Evolutionary conservation across 257 asterid genomes (phyloP), one percentile per base, ranked within the genome.

Genomic region (Solanum piurae): DNA sequence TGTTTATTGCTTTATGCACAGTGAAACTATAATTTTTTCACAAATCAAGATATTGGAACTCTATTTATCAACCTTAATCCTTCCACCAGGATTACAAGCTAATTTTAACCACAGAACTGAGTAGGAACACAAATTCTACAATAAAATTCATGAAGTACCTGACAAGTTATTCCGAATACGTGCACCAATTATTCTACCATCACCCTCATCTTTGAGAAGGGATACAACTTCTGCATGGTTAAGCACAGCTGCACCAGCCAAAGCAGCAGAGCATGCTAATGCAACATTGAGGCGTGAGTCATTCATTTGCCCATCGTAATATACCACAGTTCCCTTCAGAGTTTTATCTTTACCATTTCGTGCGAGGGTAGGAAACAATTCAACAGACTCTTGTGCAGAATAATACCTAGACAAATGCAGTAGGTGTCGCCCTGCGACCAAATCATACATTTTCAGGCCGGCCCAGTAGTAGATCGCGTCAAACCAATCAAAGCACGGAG

Each of bases 231-330:
- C 99, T 60, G 99, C 99, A 89, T 95, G 95, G 92, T 97, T 97
- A 87, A 97, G 98, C 85, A 97, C 95, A 44, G 96, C 93, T 25
- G 99, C 98, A 86, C 99, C 99, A 60, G 96, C 95, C 84, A 97
- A 90, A 87, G 99, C 98, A 90, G 99, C 98, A 87, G 99, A 95
- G 90, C 98, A 94, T 6, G 99, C 99, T 89, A 97, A 83, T 66
- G 98, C 91, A 90, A 97, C 98, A 92, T 97, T 97, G 58, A 97
- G 88, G 68, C 99, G 95, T 7, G 99, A 94, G 89, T 97, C 99
- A 44, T 97, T 97, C 99, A 97, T 96, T 90, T 97, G 99, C 68
- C 99, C 99, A 88, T 97, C 99, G 83, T 95, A 97, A 94, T 97
- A 97, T 87, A 97, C 99, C 87, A 97, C 99, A 10, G 99, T 95